A percentile compares a stretch with the other conserved stretches of the same genome.
phyloP scores from a whole-genome alignment of 1,139 yeast species.

The Saccharomyces hybrid region DNA sequence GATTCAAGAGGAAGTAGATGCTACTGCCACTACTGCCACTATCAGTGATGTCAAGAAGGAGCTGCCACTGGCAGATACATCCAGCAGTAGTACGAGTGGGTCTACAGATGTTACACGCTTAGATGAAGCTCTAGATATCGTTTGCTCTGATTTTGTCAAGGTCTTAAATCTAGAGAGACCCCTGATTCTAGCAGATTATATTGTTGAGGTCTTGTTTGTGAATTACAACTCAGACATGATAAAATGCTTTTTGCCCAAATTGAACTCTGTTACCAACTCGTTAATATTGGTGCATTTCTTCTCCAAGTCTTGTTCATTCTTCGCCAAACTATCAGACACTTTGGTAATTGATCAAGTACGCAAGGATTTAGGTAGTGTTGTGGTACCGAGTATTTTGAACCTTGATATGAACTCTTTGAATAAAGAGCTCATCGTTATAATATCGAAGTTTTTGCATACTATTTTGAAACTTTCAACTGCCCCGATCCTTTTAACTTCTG shows the following conservation, averaged over 20 bases:
- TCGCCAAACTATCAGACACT: constrained; percentile 23
- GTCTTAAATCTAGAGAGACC: constrained; percentile 18
- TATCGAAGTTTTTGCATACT: constrained; percentile 26
- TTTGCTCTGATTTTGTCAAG: constrained; percentile 20
- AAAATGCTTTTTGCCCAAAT: constrained; percentile 20
- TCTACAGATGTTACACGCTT: constrained; percentile 7
- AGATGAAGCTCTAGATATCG: constrained; percentile 11
- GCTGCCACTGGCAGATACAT: not conserved
- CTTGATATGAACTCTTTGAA: constrained; percentile 10
- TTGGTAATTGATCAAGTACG: constrained; percentile 25
- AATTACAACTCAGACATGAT: constrained; percentile 27
- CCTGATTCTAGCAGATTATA: constrained; percentile 26
- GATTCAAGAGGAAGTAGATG: constrained; percentile 17
- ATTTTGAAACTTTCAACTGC: constrained; percentile 15
- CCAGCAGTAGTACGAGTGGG: not conserved
- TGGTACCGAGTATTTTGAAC: constrained; percentile 23
- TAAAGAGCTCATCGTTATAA: constrained; percentile 20
- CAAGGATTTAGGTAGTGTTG: constrained; percentile 19
- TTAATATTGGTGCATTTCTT: constrained; percentile 24
- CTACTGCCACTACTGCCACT: constrained; percentile 5
- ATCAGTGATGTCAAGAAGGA: not conserved
- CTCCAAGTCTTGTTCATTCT: constrained; percentile 23
- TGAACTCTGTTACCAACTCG: constrained; percentile 15
- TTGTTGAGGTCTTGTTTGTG: constrained; percentile 27
- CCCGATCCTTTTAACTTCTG: constrained; percentile 15